Percentiles rank a stretch among this genome's conserved stretches.
Evolutionary conservation across 2,329 filamentous ascomycete genomes (phyloP).

Genomic region (Penicillium freii): DNA sequence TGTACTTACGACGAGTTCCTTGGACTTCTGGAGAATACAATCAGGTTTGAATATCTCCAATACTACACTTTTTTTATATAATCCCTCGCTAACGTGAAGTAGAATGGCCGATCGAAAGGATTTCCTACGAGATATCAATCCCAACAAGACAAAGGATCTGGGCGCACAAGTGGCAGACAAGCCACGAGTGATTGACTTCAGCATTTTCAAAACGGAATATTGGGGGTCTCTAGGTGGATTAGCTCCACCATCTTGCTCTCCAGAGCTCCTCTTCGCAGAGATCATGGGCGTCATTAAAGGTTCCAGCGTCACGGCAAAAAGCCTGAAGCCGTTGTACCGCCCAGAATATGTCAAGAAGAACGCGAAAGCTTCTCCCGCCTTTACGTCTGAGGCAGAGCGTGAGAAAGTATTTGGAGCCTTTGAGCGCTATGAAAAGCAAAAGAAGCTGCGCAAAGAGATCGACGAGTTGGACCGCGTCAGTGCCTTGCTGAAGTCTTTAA

Average conservation of each 20-base stretch:
- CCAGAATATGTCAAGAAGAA: constrained; percentile 24
- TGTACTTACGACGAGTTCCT: constrained; percentile 33
- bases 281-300: constrained; percentile 36
- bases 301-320: constrained; percentile 15
- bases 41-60: background rate
- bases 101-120: constrained; percentile 17
- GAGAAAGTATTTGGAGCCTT: constrained; percentile 26
- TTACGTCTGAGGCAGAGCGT: constrained; percentile 18
- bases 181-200: constrained; percentile 24
- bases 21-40: constrained; percentile 22
- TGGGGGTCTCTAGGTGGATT: constrained; percentile 22
- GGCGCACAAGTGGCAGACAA: background rate
- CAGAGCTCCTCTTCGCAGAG: constrained; percentile 29
- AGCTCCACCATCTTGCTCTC: constrained; percentile 15
- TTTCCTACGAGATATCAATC: constrained; percentile 2
- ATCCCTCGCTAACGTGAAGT: background rate
- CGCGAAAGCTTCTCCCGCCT: constrained; percentile 23
- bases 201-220: constrained; percentile 29
- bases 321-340: constrained; percentile 18
- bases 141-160: background rate
- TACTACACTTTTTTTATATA: too few species aligned
- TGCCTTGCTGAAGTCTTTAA: constrained; percentile 20
- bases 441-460: constrained; percentile 14
- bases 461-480: constrained; percentile 24
- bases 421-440: constrained; percentile 26